Evolutionary conservation across 257 asterid genomes (phyloP), one percentile per base, ranked within the genome.

Genomic region (Solanum clarkiae): DNA sequence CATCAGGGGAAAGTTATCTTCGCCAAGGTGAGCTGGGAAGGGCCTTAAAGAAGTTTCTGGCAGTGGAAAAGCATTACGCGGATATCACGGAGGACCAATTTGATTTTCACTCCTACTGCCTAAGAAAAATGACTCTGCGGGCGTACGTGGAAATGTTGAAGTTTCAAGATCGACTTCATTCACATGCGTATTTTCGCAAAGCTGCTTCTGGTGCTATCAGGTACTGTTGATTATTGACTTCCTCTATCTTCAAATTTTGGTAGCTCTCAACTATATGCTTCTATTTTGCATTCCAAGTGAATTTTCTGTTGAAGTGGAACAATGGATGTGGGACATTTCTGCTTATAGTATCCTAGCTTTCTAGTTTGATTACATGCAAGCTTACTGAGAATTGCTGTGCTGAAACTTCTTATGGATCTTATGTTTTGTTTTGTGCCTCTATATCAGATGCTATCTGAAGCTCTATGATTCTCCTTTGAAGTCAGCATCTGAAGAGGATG

Each of bases 71-170:
- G 91, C 99, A 97, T 89, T 95, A 95, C 84, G 93, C 98, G 49
- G 99, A 97, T 89, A 95, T 97, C 62, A 93, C 97, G 0, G 99
- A 97, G 87, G 99, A 97, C 88, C 99, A 97, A 81, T 97, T 97
- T 88, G 99, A 97, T 88, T 97, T 97, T 89, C 99, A 97, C 88
- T 91, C 99, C 8, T 97, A 97, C 90, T 97, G 98, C 94, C 89
- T 95, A 90, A 92, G 99, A 84, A 97, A 97, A 89, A 97, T 97
- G 99, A 97, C 98, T 63, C 95, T 97, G 82, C 93, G 99, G 81
- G 91, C 96, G 16, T 97, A 97, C 68, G 97, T 97, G 2, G 94
- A 93, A 89, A 97, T 95, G 99, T 89, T 97, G 88, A 95, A 92
- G 87, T 95, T 97, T 90, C 98, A 95, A 89, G 99, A 95, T 40